phyloP scores from a whole-genome alignment of 176 grass and related monocot species.

The Carex cristatella region DNA sequence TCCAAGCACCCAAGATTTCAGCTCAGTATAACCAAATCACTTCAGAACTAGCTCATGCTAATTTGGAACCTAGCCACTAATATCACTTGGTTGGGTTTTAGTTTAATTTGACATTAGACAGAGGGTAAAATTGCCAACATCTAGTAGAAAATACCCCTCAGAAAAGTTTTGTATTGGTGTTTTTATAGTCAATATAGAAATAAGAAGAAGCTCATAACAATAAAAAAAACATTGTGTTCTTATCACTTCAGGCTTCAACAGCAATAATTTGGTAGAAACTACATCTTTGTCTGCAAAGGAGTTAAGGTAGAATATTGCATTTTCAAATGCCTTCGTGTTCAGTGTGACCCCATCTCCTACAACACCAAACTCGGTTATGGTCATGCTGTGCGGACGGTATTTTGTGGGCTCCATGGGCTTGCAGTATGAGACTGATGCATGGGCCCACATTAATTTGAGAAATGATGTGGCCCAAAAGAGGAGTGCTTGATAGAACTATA shows the following conservation, averaged over 20 bases:
- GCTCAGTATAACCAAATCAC: no score
- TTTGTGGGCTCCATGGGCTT: conserved; percentile 56
- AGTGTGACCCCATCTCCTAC: conserved; percentile 82
- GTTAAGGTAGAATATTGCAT: conserved; percentile 97
- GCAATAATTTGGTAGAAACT: not conserved
- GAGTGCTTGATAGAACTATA: conserved; percentile 42
- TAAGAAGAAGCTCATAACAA: not conserved
- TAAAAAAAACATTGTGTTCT: not conserved
- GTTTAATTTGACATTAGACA: no score
- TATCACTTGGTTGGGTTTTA: no score
- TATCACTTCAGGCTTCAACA: not conserved
- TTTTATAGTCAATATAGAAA: not conserved
- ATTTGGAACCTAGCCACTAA: no score
- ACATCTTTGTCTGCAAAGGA: conserved; percentile 90
- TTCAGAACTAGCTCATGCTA: no score
- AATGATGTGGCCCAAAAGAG: conserved; percentile 36
- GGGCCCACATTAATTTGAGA: conserved; percentile 22
- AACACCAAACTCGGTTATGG: conserved; percentile 83
- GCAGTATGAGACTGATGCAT: conserved; percentile 48
- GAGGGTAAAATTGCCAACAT: no score
- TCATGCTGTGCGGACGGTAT: conserved; percentile 87
- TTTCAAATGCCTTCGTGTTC: conserved; percentile 97
- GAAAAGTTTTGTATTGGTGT: not conserved
- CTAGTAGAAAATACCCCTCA: not conserved
- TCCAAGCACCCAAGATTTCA: not conserved